Base-by-base conservation (phyloP, 2,329 filamentous ascomycete genomes). In the Leptosphaerulina australis region DNA sequence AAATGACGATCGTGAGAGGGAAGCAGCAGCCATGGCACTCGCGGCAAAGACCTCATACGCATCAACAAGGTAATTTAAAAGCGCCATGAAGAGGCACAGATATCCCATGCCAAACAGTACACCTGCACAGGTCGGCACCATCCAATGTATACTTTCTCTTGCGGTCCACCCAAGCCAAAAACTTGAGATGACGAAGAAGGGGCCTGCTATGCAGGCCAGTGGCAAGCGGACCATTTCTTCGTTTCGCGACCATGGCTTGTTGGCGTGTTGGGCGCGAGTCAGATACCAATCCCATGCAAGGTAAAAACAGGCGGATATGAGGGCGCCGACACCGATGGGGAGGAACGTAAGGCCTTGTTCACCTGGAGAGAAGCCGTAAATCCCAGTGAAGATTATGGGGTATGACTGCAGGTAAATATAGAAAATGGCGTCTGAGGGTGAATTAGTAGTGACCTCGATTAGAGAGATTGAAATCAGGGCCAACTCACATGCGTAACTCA, bases 351-450 rank as follows among this genome's bases (percentile, higher is more conserved):
- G 77, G 1, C 88, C 88, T 24, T 83, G 82, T 21, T 83, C 77
- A 15, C 88, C 86, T 0, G 85, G 77, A 2, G 79, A 82, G 53
- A 91, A 82, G 22, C 76, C 74, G 68, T 91, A 91, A 3, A 85
- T 77, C 18, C 73, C 77, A 7, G 51, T 75, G 69, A 90, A 92
- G 56, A 91, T 87, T 52, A 64, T 83, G 66, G 68, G 86, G 67
- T 87, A 92, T 2, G 87, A 86, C 68, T 90, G 84, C 61, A 93
- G 90, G 65, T 85, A 90, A 73, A 92, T 88, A 77, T 84, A 86
- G 55, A 86, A 83, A 52, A 86, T 80, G 3, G 77, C 81, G 18
- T 71, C 67, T 71, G 30, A n/a, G 3, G 11, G 12, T 15, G 4
- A 24, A 20, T 58, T 22, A 52, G 43, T 14, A 25, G 2, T 29